Evolutionary conservation across 257 asterid genomes (phyloP), one percentile per base, ranked within the genome.

Genomic region (Fraxinus americana): DNA sequence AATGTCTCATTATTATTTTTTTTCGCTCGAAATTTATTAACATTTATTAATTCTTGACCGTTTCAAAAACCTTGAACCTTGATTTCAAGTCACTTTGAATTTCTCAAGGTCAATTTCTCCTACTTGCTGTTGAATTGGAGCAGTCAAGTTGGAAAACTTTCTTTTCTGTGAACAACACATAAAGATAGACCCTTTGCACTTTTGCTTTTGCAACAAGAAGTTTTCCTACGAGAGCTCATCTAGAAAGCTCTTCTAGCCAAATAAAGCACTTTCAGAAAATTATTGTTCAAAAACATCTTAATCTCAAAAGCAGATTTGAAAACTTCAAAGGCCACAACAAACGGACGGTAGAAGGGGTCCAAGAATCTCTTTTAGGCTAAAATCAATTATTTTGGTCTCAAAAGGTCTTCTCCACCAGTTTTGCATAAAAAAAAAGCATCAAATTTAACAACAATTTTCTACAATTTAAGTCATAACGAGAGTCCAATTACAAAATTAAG

Each of bases 111-210:
- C 61, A 59, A 77, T 57, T 70, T 71, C 63, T 48, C 48, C 72
- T 81, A 61, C 45, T n/a, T 63, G 61, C 38, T 38, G 72, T 63
- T 38, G 43, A 5, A 27, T 8, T 50, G 48, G 54, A 39, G 23
- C 75, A 75, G 48, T 66, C 77, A 34, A 19, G 70, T 59, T 75
- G 72, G 59, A 29, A 54, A 72, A 79, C 59, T 67, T 70, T 48
- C 72, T 48, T 36, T 72, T 74, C 27, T 25, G 78, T 35, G 23
- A 38, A 83, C 83, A 41, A 73, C 83, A 83, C 78, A 82, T 66
- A 3, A 67, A 45, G 72, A 59, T 36, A 21, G 13, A 39, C 48
- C 48, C 48, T 39, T 39, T 2, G 11, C 4, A 16, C 50, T 41
- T 41, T 41, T 41, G 50, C 50, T 41, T 41, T 41, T 39, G 48